Evolutionary conservation across 2,329 filamentous ascomycete genomes (phyloP), one percentile per base, ranked within the genome.

Genomic region (Diaporthe amygdali): DNA sequence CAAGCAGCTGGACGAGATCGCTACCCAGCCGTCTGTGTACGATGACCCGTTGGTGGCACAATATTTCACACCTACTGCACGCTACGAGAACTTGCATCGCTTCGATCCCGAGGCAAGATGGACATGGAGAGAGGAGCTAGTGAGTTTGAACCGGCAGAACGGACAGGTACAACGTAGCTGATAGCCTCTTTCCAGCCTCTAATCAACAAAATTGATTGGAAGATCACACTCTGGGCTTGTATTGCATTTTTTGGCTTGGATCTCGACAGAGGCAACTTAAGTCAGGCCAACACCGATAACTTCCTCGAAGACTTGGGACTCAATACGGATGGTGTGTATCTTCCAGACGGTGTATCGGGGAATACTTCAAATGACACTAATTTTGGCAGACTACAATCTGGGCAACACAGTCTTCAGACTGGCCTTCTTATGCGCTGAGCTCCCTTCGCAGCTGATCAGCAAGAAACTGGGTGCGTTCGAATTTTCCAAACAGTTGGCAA

Each of bases 361-460:
- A n/a, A n/a, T n/a, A n/a, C n/a, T n/a, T n/a, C n/a, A n/a, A n/a
- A 17, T 2, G 14, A 4, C 22, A 2, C 52, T 37, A 5, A 49
- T n/a, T 14, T 41, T 2, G 10, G 22, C 0, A 63, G 82, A 86
- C 69, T 88, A 86, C 76, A 90, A 90, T 75, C 78, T 85, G 20
- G 88, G 88, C 32, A 83, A 89, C 75, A 88, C 86, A 0, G 83
- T 90, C 56, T 90, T 89, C 74, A 81, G 84, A 0, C 76, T 89
- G 5, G 83, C 83, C 0, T 90, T 90, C 73, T 78, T 91, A 2
- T 78, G 84, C 5, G 88, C 89, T 0, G 90, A 92, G 74, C 79
- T 92, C 2, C 90, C 90, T 0, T 91, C 89, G 0, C 89, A 91
- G 75, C 82, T 92, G 10, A 76, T 91, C 17, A 86, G 84, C 52